Evolutionary conservation across 371 early-diverging fungal genomes (phyloP), one percentile per base, ranked within the genome.

Genomic region (Saksenaea oblongispora): DNA sequence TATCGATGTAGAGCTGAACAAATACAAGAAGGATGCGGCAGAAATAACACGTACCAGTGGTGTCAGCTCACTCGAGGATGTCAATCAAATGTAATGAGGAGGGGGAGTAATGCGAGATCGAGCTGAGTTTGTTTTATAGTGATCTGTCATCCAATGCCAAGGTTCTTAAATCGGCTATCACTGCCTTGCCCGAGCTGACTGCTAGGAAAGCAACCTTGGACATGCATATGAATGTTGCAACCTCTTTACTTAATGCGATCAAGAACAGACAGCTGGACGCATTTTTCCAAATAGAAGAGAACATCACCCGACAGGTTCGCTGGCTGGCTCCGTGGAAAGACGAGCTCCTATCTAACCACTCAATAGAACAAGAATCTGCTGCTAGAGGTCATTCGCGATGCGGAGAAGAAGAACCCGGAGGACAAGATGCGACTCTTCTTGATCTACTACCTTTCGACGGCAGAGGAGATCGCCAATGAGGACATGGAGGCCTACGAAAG

Each of bases 181-280:
- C 90, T 9, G 89, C 93, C 9, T 81, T 99, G 2, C 99, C 99
- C 1, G 97, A 98, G 67, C 85, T 99, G 47, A 96, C 98, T 4
- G 95, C 94, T 22, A 86, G 98, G 61, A 99, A 99, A 78, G 88
- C 94, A 18, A 90, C 93, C 0, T 78, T 99, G 59, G 99, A 99
- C 74, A 94, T 95, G 90, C 99, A 99, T 70, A 98, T 99, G 96
- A 95, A 95, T 71, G 93, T 99, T 53, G 98, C 99, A 3, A 96
- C 98, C 0, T 84, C 90, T 35, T 73, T 99, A 64, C 84, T 99
- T 36, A 89, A 94, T 27, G 78, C 80, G 22, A 98, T 99, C 70
- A 96, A 96, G 73, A 92, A 95, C 35, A 86, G 99, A 58, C 95
- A 96, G 64, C 75, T 99, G 57, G 99, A 99, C 74, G 91, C 90